Base-by-base conservation (phyloP, 164 flowering plant species). In the Sedum album region DNA sequence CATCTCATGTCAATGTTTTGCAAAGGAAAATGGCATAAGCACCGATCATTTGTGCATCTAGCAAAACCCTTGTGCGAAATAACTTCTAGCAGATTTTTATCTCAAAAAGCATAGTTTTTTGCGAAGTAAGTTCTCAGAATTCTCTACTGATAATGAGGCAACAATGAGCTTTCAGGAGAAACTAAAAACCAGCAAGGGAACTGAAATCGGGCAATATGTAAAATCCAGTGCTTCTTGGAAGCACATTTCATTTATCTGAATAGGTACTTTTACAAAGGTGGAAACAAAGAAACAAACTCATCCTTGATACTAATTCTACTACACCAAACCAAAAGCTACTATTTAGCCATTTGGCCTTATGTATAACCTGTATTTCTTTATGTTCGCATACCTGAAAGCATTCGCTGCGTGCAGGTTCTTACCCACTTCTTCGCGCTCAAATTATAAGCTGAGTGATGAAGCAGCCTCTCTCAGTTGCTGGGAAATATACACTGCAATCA, bases 401-500 rank as follows among this genome's bases (percentile, higher is more conserved):
- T 55, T 55, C 21, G 6, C 55, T 48, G 23, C 6, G 55, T 20
- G 1, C 21, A 48, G 55, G 18, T 48, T 48, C 55, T 48, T 48
- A 23, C 20, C 57, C 1, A n/a, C 28, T n/a, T 25, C 28, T n/a
- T 51, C 21, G 57, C 51, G 1, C 57, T 23, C 57, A 21, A 51
- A 51, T 51, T 51, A 65, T 70, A 74, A 71, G 76, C 61, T 51
- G 68, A 33, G 53, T 63, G 62, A 57, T n/a, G n/a, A n/a, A n/a
- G n/a, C n/a, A 49, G 65, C 53, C 65, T 23, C 66, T 48, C 20
- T 5, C 20, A 49, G 13, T 23, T 20, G 26, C 18, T n/a, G n/a
- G n/a, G 33, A 61, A 66, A 21, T 7, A 64, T 48, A 38, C 7
- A 66, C 31, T 66, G 18, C 48, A 17, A 44, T 44, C 48, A 44